phyloP scores from a whole-genome alignment of 2,329 filamentous ascomycete species.

The Clarireedia paspali region DNA sequence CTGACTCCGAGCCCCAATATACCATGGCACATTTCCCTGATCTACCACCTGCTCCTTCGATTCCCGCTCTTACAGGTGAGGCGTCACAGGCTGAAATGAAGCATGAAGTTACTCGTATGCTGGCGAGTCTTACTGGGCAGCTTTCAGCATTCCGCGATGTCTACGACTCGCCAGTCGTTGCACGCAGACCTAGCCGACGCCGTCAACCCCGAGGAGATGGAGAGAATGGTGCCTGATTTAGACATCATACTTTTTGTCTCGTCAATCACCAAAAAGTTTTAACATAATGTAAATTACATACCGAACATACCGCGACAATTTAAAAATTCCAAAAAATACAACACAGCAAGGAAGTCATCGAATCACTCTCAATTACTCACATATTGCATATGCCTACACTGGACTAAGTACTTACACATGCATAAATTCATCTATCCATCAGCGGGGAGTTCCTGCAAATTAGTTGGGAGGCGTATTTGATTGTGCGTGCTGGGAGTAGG shows the following conservation, averaged over 20 bases:
- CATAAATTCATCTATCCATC: neutral
- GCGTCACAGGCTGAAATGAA: constrained; percentile 22
- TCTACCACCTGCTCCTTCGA: constrained; percentile 21
- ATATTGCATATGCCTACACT: neutral
- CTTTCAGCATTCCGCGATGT: constrained; percentile 23
- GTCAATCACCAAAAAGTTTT: neutral
- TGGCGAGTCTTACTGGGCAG: constrained; percentile 20
- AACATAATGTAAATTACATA: neutral
- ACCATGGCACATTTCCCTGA: constrained; percentile 18
- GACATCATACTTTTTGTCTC: neutral
- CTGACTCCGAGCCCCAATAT: constrained; percentile 5
- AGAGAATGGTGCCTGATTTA: constrained; percentile 1
- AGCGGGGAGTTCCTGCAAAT: neutral
- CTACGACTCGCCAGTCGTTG: constrained; percentile 15
- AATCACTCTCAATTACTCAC: neutral
- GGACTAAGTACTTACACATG: neutral
- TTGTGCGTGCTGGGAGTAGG: too few species aligned
- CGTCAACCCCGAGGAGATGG: constrained; percentile 6
- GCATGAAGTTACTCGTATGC: constrained; percentile 19
- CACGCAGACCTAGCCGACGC: constrained; percentile 1
- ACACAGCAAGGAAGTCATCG: neutral
- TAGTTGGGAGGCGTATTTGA: neutral
- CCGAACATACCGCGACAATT: neutral
- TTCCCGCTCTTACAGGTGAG: constrained; percentile 19
- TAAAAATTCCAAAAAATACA: neutral